Conservation (phyloP, 306 rosid species). For the Rubus parviflorus region DNA sequence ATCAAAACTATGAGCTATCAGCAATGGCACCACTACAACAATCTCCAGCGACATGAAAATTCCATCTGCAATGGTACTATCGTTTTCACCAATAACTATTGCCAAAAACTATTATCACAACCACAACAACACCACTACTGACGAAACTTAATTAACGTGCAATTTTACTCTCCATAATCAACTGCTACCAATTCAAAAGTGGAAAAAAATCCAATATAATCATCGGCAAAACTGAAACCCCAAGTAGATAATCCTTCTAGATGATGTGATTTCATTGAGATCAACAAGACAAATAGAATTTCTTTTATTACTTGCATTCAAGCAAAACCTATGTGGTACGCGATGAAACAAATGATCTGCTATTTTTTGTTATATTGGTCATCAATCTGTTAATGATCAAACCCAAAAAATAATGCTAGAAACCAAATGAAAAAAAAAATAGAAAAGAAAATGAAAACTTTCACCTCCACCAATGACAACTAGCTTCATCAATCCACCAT, state of each 20-base stretch:
- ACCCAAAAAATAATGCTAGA: slow-evolving; percentile 2
- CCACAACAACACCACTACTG: slow-evolving; percentile 4
- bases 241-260: not conserved
- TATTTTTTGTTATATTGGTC: not conserved
- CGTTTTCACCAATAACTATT: not conserved
- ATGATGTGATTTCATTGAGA: not conserved
- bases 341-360: too few species aligned
- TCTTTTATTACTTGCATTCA: slow-evolving; percentile 1
- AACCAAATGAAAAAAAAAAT: not conserved
- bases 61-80: not conserved
- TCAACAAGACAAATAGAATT: not conserved
- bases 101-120: not conserved
- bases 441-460: slow-evolving; percentile 23
- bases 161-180: not conserved
- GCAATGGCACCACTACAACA: not conserved
- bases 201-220: not conserved
- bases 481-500: slow-evolving; percentile 95
- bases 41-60: not conserved
- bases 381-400: not conserved
- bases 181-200: not conserved
- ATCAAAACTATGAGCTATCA: not conserved
- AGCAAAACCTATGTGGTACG: not conserved
- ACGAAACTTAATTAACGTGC: not conserved
- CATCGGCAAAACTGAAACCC: not conserved
- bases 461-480: slow-evolving; percentile 98